Percentiles rank a stretch among this genome's conserved stretches.
Evolutionary conservation across 2,329 filamentous ascomycete species (phyloP).

Genomic region (Catunica adiposa): DNA sequence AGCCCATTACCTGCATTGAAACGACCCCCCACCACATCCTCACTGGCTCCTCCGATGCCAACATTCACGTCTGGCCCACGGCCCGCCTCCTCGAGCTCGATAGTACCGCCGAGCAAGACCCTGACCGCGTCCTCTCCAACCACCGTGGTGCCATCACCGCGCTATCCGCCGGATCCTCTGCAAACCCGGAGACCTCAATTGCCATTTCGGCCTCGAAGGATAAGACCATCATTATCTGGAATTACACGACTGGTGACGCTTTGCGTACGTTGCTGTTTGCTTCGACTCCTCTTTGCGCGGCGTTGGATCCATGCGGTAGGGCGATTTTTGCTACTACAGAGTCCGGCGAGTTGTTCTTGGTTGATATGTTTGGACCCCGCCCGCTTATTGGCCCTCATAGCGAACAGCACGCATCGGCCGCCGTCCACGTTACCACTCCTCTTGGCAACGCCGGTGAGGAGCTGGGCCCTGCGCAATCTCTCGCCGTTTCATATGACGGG

Average conservation of each 20-base stretch:
- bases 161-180: conserved; percentile 45
- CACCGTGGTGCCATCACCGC: conserved; percentile 60
- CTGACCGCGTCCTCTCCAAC: conserved; percentile 59
- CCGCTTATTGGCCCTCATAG: conserved; percentile 37
- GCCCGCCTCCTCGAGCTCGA: conserved; percentile 50
- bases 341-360: conserved; percentile 61
- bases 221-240: conserved; percentile 84
- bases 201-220: conserved; percentile 73
- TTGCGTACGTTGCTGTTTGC: conserved; percentile 72
- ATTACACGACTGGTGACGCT: conserved; percentile 62
- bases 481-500: conserved; percentile 68
- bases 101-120: conserved; percentile 42
- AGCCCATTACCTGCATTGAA: conserved; percentile 60
- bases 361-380: conserved; percentile 51
- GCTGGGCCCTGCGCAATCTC: conserved; percentile 47
- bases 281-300: conserved; percentile 51
- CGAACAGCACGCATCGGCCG: conserved; percentile 38
- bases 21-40: conserved; percentile 57
- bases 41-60: conserved; percentile 71
- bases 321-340: conserved; percentile 68
- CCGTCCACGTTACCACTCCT: conserved; percentile 36
- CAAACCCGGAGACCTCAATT: conserved; percentile 54
- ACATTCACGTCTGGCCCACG: conserved; percentile 82
- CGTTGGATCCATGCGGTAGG: conserved; percentile 67
- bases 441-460: conserved; percentile 44